Conservation (phyloP, 2,329 filamentous ascomycete species). For the Coleophoma crateriformis region DNA sequence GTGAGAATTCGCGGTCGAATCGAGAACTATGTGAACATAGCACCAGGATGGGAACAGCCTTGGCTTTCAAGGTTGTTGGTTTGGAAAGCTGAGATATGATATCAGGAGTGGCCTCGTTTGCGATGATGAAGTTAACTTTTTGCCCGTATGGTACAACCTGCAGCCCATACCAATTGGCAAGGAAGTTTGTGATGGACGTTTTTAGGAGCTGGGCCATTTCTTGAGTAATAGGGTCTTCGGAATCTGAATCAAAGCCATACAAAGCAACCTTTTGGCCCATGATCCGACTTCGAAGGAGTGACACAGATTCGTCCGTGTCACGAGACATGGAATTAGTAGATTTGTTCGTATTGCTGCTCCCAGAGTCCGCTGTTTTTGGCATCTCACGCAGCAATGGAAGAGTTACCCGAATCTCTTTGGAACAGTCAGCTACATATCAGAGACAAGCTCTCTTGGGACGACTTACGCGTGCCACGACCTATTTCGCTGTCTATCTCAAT, state of each 20-base stretch:
- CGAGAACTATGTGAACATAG: slow-evolving; percentile 22
- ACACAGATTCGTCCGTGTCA: slow-evolving; percentile 19
- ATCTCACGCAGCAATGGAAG: slow-evolving; percentile 23
- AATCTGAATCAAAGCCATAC: slow-evolving; percentile 20
- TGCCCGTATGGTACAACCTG: slow-evolving; percentile 19
- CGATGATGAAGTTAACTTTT: slow-evolving; percentile 19
- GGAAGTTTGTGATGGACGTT: slow-evolving; percentile 19
- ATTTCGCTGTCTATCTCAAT: slow-evolving; percentile 53
- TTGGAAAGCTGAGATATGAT: slow-evolving; percentile 11
- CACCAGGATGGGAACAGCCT: slow-evolving; percentile 18
- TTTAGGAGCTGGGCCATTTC: slow-evolving; percentile 16
- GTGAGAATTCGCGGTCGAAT: slow-evolving; percentile 12
- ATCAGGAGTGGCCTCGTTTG: slow-evolving; percentile 16
- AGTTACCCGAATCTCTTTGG: slow-evolving; percentile 23
- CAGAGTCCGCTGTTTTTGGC: slow-evolving; percentile 13
- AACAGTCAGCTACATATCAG: no score
- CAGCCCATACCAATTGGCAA: slow-evolving; percentile 25
- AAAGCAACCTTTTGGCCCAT: slow-evolving; percentile 18
- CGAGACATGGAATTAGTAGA: slow-evolving; percentile 13
- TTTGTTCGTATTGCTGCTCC: slow-evolving; percentile 8
- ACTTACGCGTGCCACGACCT: slow-evolving; percentile 48
- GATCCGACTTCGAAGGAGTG: slow-evolving; percentile 12
- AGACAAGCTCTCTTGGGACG: neutral
- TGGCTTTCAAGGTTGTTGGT: slow-evolving; percentile 2
- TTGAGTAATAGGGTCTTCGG: slow-evolving; percentile 14